Conservation (phyloP, 169 alveolate species). For the Babesia ovata region DNA sequence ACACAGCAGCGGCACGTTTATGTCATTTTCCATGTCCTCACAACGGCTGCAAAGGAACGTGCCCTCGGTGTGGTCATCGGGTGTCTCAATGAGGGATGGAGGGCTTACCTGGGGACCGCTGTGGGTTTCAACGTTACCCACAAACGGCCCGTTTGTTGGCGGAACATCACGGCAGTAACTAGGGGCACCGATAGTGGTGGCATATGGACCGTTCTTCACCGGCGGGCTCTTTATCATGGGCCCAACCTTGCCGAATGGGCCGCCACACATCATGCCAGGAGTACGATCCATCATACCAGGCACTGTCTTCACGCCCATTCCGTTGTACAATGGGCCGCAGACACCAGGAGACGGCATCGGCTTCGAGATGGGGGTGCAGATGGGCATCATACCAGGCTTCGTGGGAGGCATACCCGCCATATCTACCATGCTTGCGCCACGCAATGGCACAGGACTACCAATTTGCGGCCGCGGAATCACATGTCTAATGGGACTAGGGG, state of each 20-base stretch:
- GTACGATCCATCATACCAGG: constrained; percentile 1
- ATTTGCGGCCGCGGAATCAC: constrained; percentile 17
- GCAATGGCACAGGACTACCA: constrained; percentile 10
- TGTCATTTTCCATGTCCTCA: constrained; percentile 40
- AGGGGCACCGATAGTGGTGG: background rate
- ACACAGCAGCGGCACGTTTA: constrained; percentile 47
- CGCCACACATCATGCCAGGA: constrained; percentile 13
- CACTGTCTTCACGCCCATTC: constrained; percentile 1
- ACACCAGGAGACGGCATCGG: constrained; percentile 1
- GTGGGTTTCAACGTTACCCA: background rate
- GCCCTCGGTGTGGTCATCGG: constrained; percentile 3
- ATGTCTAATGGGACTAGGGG: constrained; percentile 2
- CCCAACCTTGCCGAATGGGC: constrained; percentile 22
- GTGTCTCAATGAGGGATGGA: background rate
- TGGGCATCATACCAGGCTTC: constrained; percentile 19
- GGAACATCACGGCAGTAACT: background rate
- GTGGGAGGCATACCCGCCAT: background rate
- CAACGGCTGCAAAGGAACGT: constrained; percentile 57
- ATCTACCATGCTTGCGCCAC: background rate
- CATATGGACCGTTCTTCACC: constrained; percentile 30
- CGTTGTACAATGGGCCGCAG: constrained; percentile 16
- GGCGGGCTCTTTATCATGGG: constrained; percentile 48
- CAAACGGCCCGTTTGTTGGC: background rate
- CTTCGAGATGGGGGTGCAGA: constrained; percentile 26
- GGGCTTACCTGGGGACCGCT: background rate